These are phyloP conservation scores for Malus domestica DNA, from an alignment of 306 rosid genomes.

Conservation along the genomic window DNA sequence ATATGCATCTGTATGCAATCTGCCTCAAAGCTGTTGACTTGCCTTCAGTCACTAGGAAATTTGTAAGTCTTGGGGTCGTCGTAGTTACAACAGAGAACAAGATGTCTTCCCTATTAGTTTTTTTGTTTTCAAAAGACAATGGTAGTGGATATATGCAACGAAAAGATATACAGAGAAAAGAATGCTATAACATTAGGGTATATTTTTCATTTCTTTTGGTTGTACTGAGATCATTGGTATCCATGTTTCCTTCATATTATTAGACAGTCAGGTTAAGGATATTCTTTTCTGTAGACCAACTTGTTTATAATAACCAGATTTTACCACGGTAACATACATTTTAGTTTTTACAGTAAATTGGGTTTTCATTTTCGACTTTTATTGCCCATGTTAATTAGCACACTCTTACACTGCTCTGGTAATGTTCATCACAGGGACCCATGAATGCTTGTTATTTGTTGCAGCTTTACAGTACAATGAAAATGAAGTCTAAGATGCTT, in stretches of 20 bases:
- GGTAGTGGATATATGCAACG: background rate
- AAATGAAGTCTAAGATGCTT: too few species aligned
- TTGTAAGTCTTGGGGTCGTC: background rate
- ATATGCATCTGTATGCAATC: background rate
- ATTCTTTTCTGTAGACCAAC: background rate
- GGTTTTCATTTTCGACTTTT: background rate
- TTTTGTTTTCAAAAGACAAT: background rate
- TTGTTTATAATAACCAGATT: background rate
- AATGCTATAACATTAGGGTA: background rate
- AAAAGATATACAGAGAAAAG: background rate
- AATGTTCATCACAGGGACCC: too few species aligned
- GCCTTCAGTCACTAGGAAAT: background rate
- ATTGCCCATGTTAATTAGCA: background rate
- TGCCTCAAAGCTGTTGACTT: background rate
- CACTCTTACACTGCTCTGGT: background rate
- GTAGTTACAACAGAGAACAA: background rate
- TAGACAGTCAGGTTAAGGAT: too few species aligned
- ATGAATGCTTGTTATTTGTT: too few species aligned
- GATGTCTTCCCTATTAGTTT: background rate
- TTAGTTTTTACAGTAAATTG: background rate
- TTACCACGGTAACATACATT: background rate
- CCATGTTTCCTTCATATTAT: background rate
- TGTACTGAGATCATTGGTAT: background rate
- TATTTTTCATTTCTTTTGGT: background rate
- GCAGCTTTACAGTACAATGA: too few species aligned